Evolutionary conservation across 129 eudicot genomes (phyloP), one percentile per base, ranked within the genome.

Genomic region (Kitagawia praeruptora): DNA sequence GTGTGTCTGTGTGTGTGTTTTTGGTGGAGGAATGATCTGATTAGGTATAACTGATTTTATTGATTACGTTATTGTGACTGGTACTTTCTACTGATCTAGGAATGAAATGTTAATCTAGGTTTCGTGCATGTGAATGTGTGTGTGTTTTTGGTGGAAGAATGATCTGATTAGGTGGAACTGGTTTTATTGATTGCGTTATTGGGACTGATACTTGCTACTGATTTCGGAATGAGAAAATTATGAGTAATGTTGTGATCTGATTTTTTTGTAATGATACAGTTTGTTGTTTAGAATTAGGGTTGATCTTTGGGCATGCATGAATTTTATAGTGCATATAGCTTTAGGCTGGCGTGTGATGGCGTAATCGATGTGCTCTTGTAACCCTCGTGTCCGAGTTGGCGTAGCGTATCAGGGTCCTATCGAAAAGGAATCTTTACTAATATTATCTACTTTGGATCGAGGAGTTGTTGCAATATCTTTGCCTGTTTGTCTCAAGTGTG

Each of bases 351-450:
- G 15, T 4, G 37, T 21, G 76, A 41, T 23, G 28, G 66, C n/a
- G 3, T 61, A 61, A 61, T 61, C 9, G 1, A 61, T 61, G 34
- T 61, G 66, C n/a, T 41, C 11, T 72, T 42, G 19, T 46, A 42
- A n/a, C 37, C 5, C 5, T 42, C 14, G 2, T 21, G 51, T 44
- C 31, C 53, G 18, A 74, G 27, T 10, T 74, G 12, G 31, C 18
- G 10, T 23, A 64, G 12, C 4, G 4, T 56, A 7, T 23, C 11
- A 9, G 34, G 25, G 12, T 61, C 6, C 15, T 8, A 8, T 10
- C 69, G 28, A 61, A 61, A 61, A 61, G 69, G 69, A 61, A n/a
- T n/a, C 34, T 61, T 61, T 61, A 9, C 69, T 61, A 61, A n/a
- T n/a, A 61, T 61, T 61, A 25, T 34, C 37, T 61, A 9, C 11